Percentiles rank a stretch among this genome's conserved stretches.
These are phyloP conservation scores for Catharanthus roseus DNA, from an alignment of 257 asterid species.

Conservation along the genomic window DNA sequence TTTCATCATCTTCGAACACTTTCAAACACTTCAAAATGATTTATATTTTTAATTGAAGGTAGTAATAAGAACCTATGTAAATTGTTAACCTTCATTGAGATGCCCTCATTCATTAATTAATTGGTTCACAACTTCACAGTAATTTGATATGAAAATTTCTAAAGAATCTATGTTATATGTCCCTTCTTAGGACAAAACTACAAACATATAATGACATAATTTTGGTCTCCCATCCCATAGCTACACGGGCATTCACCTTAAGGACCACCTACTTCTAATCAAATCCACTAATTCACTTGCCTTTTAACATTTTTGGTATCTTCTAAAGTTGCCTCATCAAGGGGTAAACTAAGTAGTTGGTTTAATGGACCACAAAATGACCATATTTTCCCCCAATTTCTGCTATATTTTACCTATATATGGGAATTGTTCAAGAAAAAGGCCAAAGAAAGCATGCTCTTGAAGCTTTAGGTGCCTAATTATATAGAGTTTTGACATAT, in stretches of 20 bases:
- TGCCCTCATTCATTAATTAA: too few relatives aligned
- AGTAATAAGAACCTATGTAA: too few relatives aligned
- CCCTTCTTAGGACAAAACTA: too few relatives aligned
- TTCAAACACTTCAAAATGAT: too few relatives aligned
- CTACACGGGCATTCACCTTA: not conserved
- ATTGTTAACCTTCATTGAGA: too few relatives aligned
- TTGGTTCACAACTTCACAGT: too few relatives aligned
- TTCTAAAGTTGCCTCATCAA: conserved; percentile 9
- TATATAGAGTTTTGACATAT: conserved; percentile 9
- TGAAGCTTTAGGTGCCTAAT: conserved; percentile 11
- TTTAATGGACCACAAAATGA: conserved; percentile 8
- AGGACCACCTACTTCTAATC: conserved; percentile 1
- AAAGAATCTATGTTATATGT: not conserved
- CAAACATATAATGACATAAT: not conserved
- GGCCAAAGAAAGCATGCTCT: conserved; percentile 27
- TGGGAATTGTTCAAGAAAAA: too few relatives aligned
- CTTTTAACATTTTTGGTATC: conserved; percentile 1
- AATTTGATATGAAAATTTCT: too few relatives aligned
- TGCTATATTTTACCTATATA: not conserved
- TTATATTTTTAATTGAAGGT: too few relatives aligned
- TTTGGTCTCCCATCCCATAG: not conserved
- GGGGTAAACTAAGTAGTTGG: not conserved
- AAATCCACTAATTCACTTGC: conserved; percentile 5
- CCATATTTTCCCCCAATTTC: not conserved
- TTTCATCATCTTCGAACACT: too few relatives aligned